phyloP scores from a whole-genome alignment of 805 yeast species.

The Priceomyces haplophilus region DNA sequence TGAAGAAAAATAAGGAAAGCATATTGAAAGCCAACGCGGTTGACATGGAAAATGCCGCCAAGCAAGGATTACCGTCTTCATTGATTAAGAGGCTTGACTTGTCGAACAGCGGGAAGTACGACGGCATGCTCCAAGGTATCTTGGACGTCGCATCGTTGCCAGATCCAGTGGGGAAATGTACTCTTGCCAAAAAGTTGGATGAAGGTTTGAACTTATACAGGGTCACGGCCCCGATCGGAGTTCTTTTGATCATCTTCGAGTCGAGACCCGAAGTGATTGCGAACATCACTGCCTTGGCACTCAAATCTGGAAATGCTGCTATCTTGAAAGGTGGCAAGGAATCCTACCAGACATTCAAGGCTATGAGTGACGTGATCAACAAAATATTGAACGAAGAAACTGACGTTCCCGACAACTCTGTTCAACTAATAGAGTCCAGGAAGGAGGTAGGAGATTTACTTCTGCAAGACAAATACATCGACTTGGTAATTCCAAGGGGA shows the following conservation, averaged over 20 bases:
- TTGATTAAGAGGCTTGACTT: constrained; percentile 83
- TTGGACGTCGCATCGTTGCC: constrained; percentile 83
- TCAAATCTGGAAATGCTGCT: constrained; percentile 96
- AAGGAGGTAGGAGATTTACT: constrained; percentile 84
- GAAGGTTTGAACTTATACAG: constrained; percentile 83
- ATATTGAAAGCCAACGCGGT: constrained; percentile 70
- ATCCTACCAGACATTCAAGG: constrained; percentile 76
- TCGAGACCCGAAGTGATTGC: constrained; percentile 98
- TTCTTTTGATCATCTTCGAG: constrained; percentile 86
- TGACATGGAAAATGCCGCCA: constrained; percentile 70
- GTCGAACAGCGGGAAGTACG: constrained; percentile 79
- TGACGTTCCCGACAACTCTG: constrained; percentile 72
- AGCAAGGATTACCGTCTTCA: constrained; percentile 62
- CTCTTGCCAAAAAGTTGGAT: constrained; percentile 80
- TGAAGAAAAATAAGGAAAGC: constrained; percentile 53
- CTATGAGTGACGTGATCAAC: constrained; percentile 71
- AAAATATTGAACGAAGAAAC: constrained; percentile 55
- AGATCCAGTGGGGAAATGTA: constrained; percentile 90
- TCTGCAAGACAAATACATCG: constrained; percentile 84
- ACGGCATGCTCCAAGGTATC: constrained; percentile 91
- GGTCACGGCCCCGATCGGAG: constrained; percentile 93
- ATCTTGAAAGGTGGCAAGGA: constrained; percentile 98
- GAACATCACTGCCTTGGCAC: constrained; percentile 90
- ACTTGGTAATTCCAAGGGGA: constrained; percentile 97
- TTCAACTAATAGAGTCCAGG: constrained; percentile 85